Percentiles rank a stretch among this genome's conserved stretches.
Conservation (phyloP, 306 rosid species). For the Albizia julibrissin region DNA sequence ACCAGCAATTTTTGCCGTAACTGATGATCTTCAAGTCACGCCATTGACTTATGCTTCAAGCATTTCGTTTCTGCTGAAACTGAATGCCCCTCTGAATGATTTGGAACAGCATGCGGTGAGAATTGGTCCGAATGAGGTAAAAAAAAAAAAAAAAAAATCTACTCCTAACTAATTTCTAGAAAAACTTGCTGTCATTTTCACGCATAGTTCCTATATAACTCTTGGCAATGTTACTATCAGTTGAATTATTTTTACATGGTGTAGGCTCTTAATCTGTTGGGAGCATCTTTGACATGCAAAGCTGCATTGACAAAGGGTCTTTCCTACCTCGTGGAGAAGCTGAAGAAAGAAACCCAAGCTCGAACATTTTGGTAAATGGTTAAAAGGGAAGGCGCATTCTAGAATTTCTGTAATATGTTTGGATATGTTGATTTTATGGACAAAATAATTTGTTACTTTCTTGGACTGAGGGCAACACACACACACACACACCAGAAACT, state of each 20-base stretch:
- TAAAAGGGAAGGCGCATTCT: neutral
- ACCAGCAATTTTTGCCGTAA: conserved; percentile 34
- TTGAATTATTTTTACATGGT: neutral
- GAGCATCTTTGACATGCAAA: conserved; percentile 8
- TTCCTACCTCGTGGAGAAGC: neutral
- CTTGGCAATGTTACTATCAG: neutral
- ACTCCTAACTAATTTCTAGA: neutral
- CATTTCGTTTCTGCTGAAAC: conserved; percentile 34
- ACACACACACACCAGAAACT: too few species aligned
- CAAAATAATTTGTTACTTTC: too few species aligned
- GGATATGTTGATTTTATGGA: too few species aligned
- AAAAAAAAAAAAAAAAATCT: neutral
- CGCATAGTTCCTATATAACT: neutral
- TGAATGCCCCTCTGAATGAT: conserved; percentile 8
- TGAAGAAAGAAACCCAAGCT: neutral
- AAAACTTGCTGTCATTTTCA: too few species aligned
- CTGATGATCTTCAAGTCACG: conserved; percentile 38
- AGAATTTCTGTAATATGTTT: neutral
- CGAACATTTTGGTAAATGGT: neutral
- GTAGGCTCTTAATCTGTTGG: neutral
- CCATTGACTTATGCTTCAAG: conserved; percentile 13
- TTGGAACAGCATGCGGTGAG: neutral
- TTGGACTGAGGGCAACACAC: too few species aligned
- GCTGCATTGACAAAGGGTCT: neutral
- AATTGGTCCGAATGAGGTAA: neutral